A percentile compares a stretch with the other conserved stretches of the same genome.
Evolutionary conservation across 805 yeast genomes (phyloP).

Genomic region (Yarrowia yakushimensis): DNA sequence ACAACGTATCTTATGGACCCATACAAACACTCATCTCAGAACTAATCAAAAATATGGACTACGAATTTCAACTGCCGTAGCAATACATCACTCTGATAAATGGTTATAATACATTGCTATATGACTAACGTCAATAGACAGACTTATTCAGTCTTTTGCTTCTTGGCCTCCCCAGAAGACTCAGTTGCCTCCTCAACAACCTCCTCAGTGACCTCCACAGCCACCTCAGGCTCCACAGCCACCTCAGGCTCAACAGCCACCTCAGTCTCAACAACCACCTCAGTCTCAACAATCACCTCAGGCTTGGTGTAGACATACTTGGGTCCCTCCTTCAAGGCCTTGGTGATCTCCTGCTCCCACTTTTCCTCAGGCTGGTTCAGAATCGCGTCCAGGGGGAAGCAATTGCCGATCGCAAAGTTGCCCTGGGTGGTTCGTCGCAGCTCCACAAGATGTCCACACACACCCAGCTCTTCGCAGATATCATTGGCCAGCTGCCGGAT

Average conservation of each 20-base stretch:
- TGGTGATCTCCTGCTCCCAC: conserved; percentile 47
- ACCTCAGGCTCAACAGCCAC: background rate
- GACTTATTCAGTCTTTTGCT: background rate
- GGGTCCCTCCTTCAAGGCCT: conserved; percentile 16
- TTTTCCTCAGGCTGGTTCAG: conserved; percentile 53
- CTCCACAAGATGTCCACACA: conserved; percentile 85
- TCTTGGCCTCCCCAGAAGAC: background rate
- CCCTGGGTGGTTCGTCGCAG: conserved; percentile 73
- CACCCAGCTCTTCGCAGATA: conserved; percentile 73
- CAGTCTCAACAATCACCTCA: background rate
- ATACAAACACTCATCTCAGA: too few species aligned
- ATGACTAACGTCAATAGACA: too few species aligned
- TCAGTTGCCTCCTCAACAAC: too few species aligned
- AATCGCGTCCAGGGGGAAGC: conserved; percentile 65
- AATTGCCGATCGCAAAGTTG: conserved; percentile 74
- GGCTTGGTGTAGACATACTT: background rate
- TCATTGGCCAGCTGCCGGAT: conserved; percentile 88
- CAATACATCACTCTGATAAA: too few species aligned
- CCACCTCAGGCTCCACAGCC: background rate
- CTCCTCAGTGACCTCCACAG: too few species aligned
- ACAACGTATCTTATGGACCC: too few species aligned
- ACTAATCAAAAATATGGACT: too few species aligned
- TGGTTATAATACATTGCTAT: too few species aligned
- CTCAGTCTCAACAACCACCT: background rate
- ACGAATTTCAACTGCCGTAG: too few species aligned